Conservation (phyloP, 2,329 filamentous ascomycete species). For the Colletotrichum eremochloae region DNA sequence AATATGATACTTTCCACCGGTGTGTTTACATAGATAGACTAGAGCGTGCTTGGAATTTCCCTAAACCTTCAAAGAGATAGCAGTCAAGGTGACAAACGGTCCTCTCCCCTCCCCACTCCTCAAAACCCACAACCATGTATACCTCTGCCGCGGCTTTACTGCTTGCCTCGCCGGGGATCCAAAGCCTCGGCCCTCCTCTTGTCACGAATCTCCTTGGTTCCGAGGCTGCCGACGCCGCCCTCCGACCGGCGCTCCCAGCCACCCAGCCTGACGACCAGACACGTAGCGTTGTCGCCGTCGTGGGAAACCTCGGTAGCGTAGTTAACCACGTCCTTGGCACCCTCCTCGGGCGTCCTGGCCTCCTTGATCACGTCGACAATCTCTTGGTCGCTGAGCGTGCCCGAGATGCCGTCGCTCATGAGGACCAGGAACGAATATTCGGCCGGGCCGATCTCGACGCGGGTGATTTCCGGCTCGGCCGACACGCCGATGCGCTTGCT, state of each 20-base stretch:
- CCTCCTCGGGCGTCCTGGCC: constrained; percentile 89
- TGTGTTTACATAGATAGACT: not conserved
- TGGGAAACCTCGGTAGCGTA: constrained; percentile 88
- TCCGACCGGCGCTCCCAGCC: constrained; percentile 82
- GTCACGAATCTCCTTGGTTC: constrained; percentile 92
- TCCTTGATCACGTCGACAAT: constrained; percentile 97
- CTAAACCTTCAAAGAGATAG: not conserved
- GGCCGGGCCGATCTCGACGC: constrained; percentile 82
- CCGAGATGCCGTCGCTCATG: constrained; percentile 89
- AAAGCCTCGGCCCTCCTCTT: constrained; percentile 84
- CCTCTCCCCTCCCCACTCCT: not conserved
- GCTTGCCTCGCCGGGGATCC: constrained; percentile 81
- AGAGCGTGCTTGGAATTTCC: too few relatives aligned
- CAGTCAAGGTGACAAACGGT: not conserved
- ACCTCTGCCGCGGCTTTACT: constrained; percentile 47
- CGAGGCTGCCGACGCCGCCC: constrained; percentile 88
- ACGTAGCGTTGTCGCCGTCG: constrained; percentile 77
- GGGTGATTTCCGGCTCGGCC: constrained; percentile 89
- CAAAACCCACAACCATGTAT: not conserved
- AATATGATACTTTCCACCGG: not conserved
- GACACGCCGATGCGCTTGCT: constrained; percentile 94
- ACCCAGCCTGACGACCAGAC: constrained; percentile 74
- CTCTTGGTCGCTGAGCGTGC: constrained; percentile 90
- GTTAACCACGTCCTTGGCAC: constrained; percentile 80
- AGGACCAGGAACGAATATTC: constrained; percentile 93